phyloP scores from a whole-genome alignment of 2,329 filamentous ascomycete species.

The Arthrinium puccinioides region DNA sequence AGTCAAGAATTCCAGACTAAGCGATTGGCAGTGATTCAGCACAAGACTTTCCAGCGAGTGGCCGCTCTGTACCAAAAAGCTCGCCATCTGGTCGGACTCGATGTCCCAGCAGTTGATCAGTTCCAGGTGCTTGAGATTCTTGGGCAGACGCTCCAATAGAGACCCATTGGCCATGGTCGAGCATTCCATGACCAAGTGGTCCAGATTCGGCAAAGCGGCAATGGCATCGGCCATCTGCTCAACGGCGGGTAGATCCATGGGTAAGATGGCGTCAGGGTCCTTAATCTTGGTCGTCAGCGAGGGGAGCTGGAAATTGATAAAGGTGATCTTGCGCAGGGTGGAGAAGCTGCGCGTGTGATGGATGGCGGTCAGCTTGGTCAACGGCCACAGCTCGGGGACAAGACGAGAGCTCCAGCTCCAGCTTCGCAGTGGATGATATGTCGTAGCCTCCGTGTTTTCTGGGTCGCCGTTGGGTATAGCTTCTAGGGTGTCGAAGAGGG shows the following conservation, averaged over 20 bases:
- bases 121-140: conserved; percentile 57
- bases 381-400: conserved; percentile 35
- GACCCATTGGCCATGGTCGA: conserved; percentile 64
- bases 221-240: conserved; percentile 39
- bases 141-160: conserved; percentile 63
- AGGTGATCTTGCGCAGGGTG: conserved; percentile 46
- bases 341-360: conserved; percentile 52
- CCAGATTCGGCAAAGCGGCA: conserved; percentile 51
- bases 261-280: conserved; percentile 5
- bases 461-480: conserved; percentile 34
- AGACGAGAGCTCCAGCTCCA: conserved; percentile 58
- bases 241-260: conserved; percentile 21
- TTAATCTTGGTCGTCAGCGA: conserved; percentile 30
- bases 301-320: conserved; percentile 57
- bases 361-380: conserved; percentile 40
- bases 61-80: conserved; percentile 63
- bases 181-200: conserved; percentile 64
- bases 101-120: conserved; percentile 75
- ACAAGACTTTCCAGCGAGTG: conserved; percentile 57
- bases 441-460: conserved; percentile 25
- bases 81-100: conserved; percentile 55
- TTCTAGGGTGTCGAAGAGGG: conserved; percentile 58
- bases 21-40: conserved; percentile 70
- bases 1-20: conserved; percentile 69
- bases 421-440: conserved; percentile 33